phyloP scores from a whole-genome alignment of 495 filamentous ascomycete species.

The Thermochaetoides thermophila region DNA sequence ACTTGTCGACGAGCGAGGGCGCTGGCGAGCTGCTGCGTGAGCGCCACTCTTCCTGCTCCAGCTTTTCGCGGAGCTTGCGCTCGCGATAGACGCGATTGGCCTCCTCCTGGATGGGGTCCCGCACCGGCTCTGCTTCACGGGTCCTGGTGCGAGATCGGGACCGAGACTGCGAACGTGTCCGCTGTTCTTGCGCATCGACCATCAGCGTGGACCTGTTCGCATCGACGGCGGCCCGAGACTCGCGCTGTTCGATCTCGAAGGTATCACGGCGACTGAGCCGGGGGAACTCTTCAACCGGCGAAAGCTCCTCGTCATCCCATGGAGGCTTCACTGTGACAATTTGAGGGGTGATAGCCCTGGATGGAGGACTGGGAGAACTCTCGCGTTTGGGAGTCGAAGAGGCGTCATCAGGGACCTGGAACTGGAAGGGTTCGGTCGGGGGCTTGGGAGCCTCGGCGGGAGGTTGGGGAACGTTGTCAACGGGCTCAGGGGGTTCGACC shows the following conservation, averaged over 20 bases:
- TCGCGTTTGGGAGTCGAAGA: slow-evolving; percentile 25
- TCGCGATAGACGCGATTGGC: slow-evolving; percentile 38
- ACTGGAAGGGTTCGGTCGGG: slow-evolving; percentile 38
- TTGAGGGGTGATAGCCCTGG: slow-evolving; percentile 21
- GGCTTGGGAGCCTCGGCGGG: slow-evolving; percentile 3
- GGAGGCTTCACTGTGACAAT: slow-evolving; percentile 32
- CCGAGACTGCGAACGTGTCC: slow-evolving; percentile 5
- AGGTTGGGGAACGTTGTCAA: no score
- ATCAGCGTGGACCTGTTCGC: slow-evolving; percentile 22
- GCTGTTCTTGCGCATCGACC: slow-evolving; percentile 19
- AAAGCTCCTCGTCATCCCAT: slow-evolving; percentile 5
- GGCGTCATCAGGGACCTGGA: slow-evolving; percentile 33
- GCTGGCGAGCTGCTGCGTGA: slow-evolving; percentile 28
- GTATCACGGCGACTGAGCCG: slow-evolving; percentile 27
- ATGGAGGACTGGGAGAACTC: slow-evolving; percentile 22
- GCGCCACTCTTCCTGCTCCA: slow-evolving; percentile 33
- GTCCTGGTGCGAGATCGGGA: background rate
- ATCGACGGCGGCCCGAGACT: slow-evolving; percentile 21
- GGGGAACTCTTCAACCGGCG: slow-evolving; percentile 11
- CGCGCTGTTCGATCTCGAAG: slow-evolving; percentile 24
- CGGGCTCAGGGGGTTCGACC: no score
- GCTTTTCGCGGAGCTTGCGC: slow-evolving; percentile 29
- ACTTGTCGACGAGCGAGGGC: slow-evolving; percentile 36
- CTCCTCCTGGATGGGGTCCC: slow-evolving; percentile 29
- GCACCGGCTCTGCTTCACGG: slow-evolving; percentile 3